phyloP scores from a whole-genome alignment of 169 alveolate genomes.

The Amoebophrya sp. region DNA sequence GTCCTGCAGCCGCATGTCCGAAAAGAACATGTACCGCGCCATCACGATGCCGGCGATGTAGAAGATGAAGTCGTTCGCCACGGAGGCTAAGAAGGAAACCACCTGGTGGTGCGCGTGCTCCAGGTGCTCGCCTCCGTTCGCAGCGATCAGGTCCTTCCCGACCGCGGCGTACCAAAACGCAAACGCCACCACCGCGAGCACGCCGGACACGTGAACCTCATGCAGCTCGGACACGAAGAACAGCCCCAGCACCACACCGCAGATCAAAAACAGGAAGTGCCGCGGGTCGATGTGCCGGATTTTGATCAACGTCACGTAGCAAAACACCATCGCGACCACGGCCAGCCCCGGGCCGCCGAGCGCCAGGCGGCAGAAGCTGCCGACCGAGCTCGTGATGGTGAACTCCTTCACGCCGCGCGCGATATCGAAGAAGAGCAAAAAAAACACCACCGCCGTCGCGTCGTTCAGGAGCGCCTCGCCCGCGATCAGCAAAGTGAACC shows the following conservation, averaged over 20 bases:
- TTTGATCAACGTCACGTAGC: neutral
- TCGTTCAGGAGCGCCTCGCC: neutral
- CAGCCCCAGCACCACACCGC: neutral
- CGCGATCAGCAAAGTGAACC: neutral
- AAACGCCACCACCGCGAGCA: neutral
- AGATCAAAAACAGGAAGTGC: neutral
- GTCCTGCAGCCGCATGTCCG: neutral
- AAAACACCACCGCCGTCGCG: neutral
- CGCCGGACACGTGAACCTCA: neutral
- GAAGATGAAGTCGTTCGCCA: neutral
- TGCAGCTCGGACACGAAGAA: neutral
- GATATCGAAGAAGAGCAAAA: neutral
- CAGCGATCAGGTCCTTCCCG: neutral
- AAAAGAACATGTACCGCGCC: neutral
- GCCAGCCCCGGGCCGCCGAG: neutral
- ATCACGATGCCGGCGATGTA: neutral
- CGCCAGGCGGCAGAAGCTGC: neutral
- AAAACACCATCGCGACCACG: neutral
- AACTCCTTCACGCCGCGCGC: neutral
- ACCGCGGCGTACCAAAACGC: slow-evolving; percentile 3
- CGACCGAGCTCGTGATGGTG: neutral
- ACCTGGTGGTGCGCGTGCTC: neutral
- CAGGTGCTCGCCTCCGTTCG: neutral
- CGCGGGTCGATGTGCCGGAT: neutral
- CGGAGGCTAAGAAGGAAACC: neutral